A percentile compares a stretch with the other conserved stretches of the same genome.
Evolutionary conservation across 495 filamentous ascomycete species (phyloP).

Genomic region (Penicillium ochrochloron): DNA sequence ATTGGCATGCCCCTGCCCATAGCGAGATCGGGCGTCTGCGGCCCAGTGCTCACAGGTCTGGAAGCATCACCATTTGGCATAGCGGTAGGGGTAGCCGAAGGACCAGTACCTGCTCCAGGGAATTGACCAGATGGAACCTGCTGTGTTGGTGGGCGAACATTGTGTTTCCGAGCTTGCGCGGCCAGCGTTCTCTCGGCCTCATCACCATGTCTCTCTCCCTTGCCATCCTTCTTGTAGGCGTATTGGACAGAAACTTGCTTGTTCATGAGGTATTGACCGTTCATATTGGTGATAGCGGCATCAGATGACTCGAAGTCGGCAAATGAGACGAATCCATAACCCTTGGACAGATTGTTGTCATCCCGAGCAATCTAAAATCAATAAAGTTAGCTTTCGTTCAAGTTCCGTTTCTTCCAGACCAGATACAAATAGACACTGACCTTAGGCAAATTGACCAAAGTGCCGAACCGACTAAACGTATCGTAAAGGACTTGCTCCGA

Average conservation of each 20-base stretch:
- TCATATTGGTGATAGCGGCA: conserved; percentile 88
- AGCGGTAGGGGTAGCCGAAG: conserved; percentile 51
- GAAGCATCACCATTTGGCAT: conserved; percentile 61
- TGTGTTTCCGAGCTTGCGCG: conserved; percentile 90
- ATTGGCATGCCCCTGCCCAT: conserved; percentile 41
- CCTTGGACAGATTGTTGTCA: conserved; percentile 88
- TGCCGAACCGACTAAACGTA: conserved; percentile 93
- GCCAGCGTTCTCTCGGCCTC: conserved; percentile 92
- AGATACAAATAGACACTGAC: conserved; percentile 29
- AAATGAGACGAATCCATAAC: conserved; percentile 96
- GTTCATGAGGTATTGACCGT: conserved; percentile 96
- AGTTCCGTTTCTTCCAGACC: background rate
- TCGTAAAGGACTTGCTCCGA: conserved; percentile 97
- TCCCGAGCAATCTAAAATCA: conserved; percentile 76
- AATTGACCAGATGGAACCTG: conserved; percentile 54
- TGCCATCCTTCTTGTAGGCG: conserved; percentile 99
- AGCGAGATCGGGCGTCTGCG: conserved; percentile 35
- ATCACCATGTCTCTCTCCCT: conserved; percentile 95
- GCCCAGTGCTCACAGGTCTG: conserved; percentile 45
- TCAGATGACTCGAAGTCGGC: conserved; percentile 94
- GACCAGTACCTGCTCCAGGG: conserved; percentile 36
- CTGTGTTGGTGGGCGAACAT: conserved; percentile 75
- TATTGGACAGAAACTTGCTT: conserved; percentile 96
- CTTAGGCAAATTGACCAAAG: conserved; percentile 81
- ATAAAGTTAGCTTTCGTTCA: conserved; percentile 11